A percentile compares a stretch with the other conserved stretches of the same genome.
These are phyloP conservation scores for Benincasa hispida DNA, from an alignment of 306 rosid genomes.

Conservation along the genomic window DNA sequence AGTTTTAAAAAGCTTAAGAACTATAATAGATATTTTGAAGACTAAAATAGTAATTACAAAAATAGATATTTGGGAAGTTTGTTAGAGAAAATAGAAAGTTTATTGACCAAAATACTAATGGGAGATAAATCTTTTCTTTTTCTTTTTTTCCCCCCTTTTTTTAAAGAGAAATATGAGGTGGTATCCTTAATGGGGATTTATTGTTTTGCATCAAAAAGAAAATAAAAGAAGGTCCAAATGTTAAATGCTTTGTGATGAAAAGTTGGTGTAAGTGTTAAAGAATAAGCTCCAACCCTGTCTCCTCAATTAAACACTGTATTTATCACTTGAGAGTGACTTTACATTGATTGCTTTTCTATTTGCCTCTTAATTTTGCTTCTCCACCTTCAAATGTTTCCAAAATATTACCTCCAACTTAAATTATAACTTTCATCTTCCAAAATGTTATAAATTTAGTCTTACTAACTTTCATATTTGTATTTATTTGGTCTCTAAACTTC, in stretches of 20 bases:
- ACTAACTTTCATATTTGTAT: too few relatives aligned
- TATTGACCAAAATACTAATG: too few relatives aligned
- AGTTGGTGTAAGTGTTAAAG: slow-evolving; percentile 3
- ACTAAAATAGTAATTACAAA: not conserved
- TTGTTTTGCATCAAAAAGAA: not conserved
- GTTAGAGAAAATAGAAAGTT: not conserved
- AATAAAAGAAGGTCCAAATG: not conserved
- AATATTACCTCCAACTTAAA: too few relatives aligned
- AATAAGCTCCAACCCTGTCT: not conserved
- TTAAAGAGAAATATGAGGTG: not conserved
- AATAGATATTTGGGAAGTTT: too few relatives aligned
- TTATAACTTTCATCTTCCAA: too few relatives aligned
- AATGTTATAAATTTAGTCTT: too few relatives aligned
- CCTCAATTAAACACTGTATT: not conserved
- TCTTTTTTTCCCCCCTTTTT: too few relatives aligned
- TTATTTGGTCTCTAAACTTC: too few relatives aligned
- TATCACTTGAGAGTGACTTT: not conserved
- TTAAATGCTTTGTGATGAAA: not conserved
- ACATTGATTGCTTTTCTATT: not conserved
- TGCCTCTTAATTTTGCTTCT: too few relatives aligned
- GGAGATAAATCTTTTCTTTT: too few relatives aligned
- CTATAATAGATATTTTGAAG: not conserved
- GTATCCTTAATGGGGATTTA: not conserved
- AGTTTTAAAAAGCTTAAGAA: not conserved
- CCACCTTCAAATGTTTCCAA: too few relatives aligned